Percentiles rank a stretch among this genome's conserved stretches.
phyloP scores from a whole-genome alignment of 164 flowering plant genomes.

The Kingdonia uniflora region DNA sequence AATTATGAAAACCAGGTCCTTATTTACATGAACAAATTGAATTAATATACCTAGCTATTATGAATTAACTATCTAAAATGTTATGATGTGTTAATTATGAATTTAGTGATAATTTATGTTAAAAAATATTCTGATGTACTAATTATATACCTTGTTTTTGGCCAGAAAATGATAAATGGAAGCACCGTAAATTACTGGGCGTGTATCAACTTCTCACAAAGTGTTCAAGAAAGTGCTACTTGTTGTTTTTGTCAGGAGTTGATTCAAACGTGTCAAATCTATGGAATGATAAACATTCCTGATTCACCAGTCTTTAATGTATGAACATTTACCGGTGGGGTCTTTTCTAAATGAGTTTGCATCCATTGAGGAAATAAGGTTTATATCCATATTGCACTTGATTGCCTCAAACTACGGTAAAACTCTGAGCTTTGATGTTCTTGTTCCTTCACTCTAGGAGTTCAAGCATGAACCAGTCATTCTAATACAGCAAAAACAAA shows the following conservation, averaged over 20 bases:
- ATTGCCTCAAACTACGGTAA: not conserved
- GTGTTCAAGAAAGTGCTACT: conserved; percentile 41
- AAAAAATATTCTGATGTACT: too few relatives aligned
- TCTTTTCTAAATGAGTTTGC: not conserved
- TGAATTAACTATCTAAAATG: too few relatives aligned
- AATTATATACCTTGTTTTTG: too few relatives aligned
- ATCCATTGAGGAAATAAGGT: conserved; percentile 1
- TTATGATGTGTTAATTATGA: too few relatives aligned
- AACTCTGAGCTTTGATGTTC: not conserved
- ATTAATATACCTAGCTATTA: too few relatives aligned
- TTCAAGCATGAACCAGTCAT: conserved; percentile 46
- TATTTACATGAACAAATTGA: too few relatives aligned
- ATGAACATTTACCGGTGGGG: not conserved
- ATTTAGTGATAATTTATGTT: too few relatives aligned
- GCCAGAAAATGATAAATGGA: conserved; percentile 42
- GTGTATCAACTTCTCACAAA: conserved; percentile 55
- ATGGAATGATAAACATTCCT: conserved; percentile 48
- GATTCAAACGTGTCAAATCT: conserved; percentile 50
- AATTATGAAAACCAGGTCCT: too few relatives aligned
- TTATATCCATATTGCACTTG: not conserved
- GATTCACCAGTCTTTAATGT: not conserved
- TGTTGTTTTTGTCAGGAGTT: conserved; percentile 47
- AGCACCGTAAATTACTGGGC: conserved; percentile 48
- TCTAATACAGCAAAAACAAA: conserved; percentile 39
- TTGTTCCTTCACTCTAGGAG: conserved; percentile 21